Percentiles rank a stretch among this genome's conserved stretches.
These are phyloP conservation scores for Psophocarpus tetragonolobus DNA, from an alignment of 306 rosid species.

Conservation along the genomic window DNA sequence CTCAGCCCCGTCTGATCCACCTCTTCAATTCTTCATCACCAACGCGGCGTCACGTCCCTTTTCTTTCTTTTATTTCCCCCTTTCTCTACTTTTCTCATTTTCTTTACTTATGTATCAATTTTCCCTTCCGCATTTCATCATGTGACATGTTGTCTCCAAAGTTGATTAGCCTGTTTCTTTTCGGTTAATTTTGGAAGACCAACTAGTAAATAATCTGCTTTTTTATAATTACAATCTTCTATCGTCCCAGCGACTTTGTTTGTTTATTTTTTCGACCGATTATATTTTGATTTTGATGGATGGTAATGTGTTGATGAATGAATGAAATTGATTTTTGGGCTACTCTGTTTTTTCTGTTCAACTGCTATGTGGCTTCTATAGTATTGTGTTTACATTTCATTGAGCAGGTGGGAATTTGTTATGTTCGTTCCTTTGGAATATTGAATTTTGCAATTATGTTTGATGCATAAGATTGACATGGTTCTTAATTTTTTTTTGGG, in stretches of 20 bases:
- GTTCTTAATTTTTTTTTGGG: neutral
- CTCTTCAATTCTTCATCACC: neutral
- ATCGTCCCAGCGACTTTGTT: neutral
- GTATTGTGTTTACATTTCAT: neutral
- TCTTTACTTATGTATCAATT: neutral
- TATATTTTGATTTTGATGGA: neutral
- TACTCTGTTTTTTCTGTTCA: neutral
- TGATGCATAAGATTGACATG: neutral
- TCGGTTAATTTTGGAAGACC: neutral
- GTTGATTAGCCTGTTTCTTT: neutral
- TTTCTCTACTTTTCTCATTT: neutral
- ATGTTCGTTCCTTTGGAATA: neutral
- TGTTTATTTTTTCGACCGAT: no score
- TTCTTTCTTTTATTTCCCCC: neutral
- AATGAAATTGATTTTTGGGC: neutral
- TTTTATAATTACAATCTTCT: neutral
- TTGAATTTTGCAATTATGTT: neutral
- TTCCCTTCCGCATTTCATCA: constrained; percentile 8
- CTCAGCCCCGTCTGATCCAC: constrained; percentile 84
- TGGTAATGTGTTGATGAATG: neutral
- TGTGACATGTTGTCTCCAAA: neutral
- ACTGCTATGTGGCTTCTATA: neutral
- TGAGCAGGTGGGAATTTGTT: neutral
- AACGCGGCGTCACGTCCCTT: neutral
- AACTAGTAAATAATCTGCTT: constrained; percentile 9